Base-by-base conservation (phyloP, 805 yeast species). In the Metschnikowia similis region DNA sequence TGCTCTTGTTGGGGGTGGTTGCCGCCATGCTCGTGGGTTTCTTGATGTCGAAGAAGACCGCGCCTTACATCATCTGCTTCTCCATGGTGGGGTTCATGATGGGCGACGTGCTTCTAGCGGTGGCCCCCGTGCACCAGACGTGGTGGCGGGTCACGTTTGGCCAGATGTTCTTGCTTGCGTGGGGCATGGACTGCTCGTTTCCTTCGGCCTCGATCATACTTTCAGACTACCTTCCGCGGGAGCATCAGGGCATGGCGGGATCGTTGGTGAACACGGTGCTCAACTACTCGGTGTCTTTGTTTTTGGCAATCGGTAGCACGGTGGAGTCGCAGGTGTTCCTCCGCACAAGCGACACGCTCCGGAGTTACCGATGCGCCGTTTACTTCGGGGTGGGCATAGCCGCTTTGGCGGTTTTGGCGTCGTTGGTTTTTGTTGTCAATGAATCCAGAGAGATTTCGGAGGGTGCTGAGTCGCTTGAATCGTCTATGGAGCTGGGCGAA, bases 151-250 rank as follows among this genome's bases (percentile, higher is more conserved):
- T 81, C 59, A 64, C 79, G 2, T 74, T 87, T 58, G 82, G 84
- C 3, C 75, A 79, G 30, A 71, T 79, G 72, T 56, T 82, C 14
- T 66, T 86, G 6, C 66, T 81, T 5, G 77, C 83, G 11, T 84
- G 83, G 73, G 95, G 89, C 2, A 85, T 87, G 90, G 92, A 87
- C 62, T 69, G 83, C 63, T 81, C 87, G 28, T 87, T 85, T 64
- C 92, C 94, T 0, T 84, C 91, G 0, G 83, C 87, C 0, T 80
- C 89, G 0, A 72, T 86, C 44, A 75, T 84, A 11, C 63, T 86
- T 38, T 77, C 85, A 7, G 82, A 82, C 52, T 69, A 69, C 42
- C 68, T 86, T 35, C 90, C 91, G 0, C 64, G 71, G 43, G 71
- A 76, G 50, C 81, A 83, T 56, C 94, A 87, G 66, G 94, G 92